Evolutionary conservation across 352 stramenopile species (phyloP).

Genomic region (Globisporangium abappressorium): DNA sequence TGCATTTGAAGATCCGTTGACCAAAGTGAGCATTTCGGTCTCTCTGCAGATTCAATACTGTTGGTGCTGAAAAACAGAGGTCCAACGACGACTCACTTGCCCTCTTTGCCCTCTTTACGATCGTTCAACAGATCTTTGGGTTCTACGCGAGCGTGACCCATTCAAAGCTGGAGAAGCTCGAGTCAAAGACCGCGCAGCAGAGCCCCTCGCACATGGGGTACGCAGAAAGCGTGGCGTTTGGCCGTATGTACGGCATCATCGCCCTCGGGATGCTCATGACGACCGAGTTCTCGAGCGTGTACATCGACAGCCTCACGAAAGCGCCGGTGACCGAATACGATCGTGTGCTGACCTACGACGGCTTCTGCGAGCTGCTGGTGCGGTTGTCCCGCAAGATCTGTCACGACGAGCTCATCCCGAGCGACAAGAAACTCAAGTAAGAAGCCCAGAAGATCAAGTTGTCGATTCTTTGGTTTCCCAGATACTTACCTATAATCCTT

Average conservation of each 20-base stretch:
- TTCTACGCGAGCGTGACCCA: constrained; percentile 53
- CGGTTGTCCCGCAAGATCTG: constrained; percentile 52
- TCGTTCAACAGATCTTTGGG: constrained; percentile 39
- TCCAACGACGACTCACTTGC: not conserved
- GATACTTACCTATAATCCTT: not conserved
- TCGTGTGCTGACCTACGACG: constrained; percentile 55
- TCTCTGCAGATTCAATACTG: not conserved
- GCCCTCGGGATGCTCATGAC: constrained; percentile 69
- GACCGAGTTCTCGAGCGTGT: constrained; percentile 71
- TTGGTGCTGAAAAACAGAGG: no score
- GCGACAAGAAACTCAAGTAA: constrained; percentile 63
- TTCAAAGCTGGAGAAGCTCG: constrained; percentile 64
- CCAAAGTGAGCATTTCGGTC: constrained; percentile 28
- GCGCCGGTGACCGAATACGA: constrained; percentile 47
- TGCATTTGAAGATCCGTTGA: constrained; percentile 60
- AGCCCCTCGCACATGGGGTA: constrained; percentile 66
- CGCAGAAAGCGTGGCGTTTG: constrained; percentile 61
- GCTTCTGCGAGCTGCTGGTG: constrained; percentile 68
- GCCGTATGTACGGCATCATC: constrained; percentile 74
- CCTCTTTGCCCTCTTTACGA: not conserved
- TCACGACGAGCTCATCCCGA: constrained; percentile 25
- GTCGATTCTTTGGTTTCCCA: not conserved
- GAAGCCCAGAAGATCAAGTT: not conserved
- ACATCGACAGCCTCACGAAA: constrained; percentile 74
- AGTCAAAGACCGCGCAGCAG: constrained; percentile 43